Evolutionary conservation across 768 basidiomycete genomes (phyloP), one percentile per base, ranked within the genome.

Genomic region (Lanmaoa rubissima): DNA sequence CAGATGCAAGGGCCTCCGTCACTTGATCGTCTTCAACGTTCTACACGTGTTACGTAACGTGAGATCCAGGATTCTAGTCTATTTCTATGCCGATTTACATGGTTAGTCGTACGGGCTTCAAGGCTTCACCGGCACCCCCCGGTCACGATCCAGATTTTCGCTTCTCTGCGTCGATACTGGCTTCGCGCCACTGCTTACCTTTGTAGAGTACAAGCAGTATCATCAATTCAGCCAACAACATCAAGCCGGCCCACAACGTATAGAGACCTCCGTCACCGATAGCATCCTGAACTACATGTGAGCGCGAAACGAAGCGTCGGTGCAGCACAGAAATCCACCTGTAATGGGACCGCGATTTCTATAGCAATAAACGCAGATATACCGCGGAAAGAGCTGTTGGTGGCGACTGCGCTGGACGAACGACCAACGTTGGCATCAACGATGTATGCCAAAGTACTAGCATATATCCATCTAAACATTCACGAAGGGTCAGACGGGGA

Each of bases 381-480:
- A 0, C 93, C 91, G 31, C 94, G 82, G 69, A 90, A 87, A 21
- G 81, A 81, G 47, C 86, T 86, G 69, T 95, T 95, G 36, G 80
- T 74, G 0, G 93, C 91, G 8, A 85, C 82, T 0, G 90, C 92
- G 2, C 83, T 84, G 0, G 90, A 87, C 0, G 90, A 90, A 16
- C 86, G 81, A 7, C 94, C 94, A 3, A 78, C 77, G 63, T 95
- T 97, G 10, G 92, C 84, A 66, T 97, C 93, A 3, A 94, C 92
- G 35, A 95, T 82, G 67, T 94, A 95, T 0, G 93, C 87, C 34
- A 97, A 74, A 0, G 88, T 86, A 42, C 83, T 85, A 1, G 86
- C 74, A 68, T 90, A 89, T 48, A 86, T 83, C 71, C 78, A 78
- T 66, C 81, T 84, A 14, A 38, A 5, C n/a, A 38, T 16, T 10